These are phyloP conservation scores for Cenchrus fungigraminus DNA, from an alignment of 176 grass and related monocot species.

Conservation along the genomic window DNA sequence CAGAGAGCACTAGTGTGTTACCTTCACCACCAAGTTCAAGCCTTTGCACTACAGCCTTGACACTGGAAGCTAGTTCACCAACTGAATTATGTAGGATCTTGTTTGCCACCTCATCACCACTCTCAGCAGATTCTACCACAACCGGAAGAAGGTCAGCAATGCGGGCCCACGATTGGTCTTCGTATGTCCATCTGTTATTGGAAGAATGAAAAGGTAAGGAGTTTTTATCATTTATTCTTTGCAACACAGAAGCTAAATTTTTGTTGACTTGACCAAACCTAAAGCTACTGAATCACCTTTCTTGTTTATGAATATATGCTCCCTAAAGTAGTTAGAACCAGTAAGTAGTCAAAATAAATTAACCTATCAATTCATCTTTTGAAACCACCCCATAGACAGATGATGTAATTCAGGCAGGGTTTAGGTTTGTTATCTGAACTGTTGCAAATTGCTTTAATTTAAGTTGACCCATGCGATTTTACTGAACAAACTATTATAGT, in stretches of 20 bases:
- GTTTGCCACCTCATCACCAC: constrained; percentile 75
- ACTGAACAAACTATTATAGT: background rate
- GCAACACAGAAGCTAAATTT: background rate
- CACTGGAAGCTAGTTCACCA: constrained; percentile 68
- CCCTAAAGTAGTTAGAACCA: background rate
- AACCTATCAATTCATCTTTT: background rate
- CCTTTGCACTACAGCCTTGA: constrained; percentile 70
- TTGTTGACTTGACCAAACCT: background rate
- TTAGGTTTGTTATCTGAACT: background rate
- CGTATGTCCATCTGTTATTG: constrained; percentile 70
- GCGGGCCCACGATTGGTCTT: constrained; percentile 79
- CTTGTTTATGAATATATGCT: background rate
- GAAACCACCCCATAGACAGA: background rate
- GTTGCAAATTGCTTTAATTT: background rate
- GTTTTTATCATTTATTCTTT: background rate
- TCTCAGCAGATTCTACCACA: constrained; percentile 72
- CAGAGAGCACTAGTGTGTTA: constrained; percentile 37
- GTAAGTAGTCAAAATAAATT: background rate
- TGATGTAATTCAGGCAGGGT: background rate
- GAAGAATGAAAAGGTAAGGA: constrained; percentile 20
- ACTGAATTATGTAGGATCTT: constrained; percentile 74
- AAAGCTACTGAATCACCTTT: background rate
- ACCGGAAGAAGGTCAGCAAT: constrained; percentile 74
- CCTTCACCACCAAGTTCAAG: constrained; percentile 69
- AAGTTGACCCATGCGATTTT: background rate